phyloP scores from a whole-genome alignment of 192 early-diverging fungal genomes.

The Spizellomyces sp. region DNA sequence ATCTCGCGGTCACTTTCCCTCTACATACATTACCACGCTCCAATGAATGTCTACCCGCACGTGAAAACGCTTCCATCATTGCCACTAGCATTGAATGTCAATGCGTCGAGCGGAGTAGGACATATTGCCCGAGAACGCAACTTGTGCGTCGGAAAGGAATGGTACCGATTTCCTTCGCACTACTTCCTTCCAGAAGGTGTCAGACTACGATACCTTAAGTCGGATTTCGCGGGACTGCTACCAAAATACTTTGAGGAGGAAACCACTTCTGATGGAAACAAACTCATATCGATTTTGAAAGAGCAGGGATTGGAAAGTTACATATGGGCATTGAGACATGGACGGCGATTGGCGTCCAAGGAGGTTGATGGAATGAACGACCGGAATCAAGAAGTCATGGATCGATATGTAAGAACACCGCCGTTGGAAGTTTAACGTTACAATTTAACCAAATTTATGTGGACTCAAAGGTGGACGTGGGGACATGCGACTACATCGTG shows the following conservation, averaged over 20 bases:
- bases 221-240: constrained; percentile 76
- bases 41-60: constrained; percentile 40
- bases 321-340: constrained; percentile 3
- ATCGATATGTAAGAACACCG: constrained; percentile 56
- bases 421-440: no score
- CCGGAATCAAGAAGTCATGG: constrained; percentile 60
- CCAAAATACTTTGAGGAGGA: constrained; percentile 76
- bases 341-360: constrained; percentile 34
- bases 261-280: neutral
- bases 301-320: neutral
- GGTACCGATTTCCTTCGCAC: constrained; percentile 92
- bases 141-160: constrained; percentile 91
- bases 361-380: constrained; percentile 67
- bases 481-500: constrained; percentile 67
- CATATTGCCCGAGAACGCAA: constrained; percentile 20
- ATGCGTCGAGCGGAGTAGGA: neutral
- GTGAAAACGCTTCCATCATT: constrained; percentile 11
- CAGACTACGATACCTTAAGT: constrained; percentile 69
- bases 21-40: constrained; percentile 73
- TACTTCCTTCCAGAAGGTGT: constrained; percentile 82
- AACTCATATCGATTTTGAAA: no score
- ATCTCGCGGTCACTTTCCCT: constrained; percentile 73
- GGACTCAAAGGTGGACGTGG: constrained; percentile 41
- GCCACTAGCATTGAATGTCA: constrained; percentile 8
- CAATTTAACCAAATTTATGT: no score